Conservation (phyloP, 2,329 filamentous ascomycete species). For the Colletotrichum eleusines region DNA sequence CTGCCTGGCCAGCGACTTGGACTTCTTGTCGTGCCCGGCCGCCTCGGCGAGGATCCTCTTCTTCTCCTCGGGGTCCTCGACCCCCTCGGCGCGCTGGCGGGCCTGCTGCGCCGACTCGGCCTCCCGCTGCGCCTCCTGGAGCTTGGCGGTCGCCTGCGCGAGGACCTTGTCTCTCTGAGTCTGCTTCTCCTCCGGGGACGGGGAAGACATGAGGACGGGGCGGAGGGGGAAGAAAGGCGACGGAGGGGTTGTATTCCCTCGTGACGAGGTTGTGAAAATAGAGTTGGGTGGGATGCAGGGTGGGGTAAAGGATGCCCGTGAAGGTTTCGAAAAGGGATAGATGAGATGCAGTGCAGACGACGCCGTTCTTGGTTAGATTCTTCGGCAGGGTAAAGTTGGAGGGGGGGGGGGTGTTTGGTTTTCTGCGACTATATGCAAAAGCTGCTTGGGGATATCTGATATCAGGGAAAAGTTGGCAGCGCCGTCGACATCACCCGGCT, state of each 20-base stretch:
- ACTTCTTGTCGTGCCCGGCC: conserved; percentile 30
- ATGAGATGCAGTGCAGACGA: neutral
- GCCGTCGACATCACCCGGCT: conserved; percentile 34
- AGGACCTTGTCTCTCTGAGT: conserved; percentile 31
- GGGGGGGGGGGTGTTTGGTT: too few species aligned
- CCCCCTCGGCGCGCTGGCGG: conserved; percentile 20
- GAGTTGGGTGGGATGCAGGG: neutral
- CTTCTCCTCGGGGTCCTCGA: conserved; percentile 33
- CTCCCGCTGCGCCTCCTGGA: conserved; percentile 32
- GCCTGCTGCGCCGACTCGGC: conserved; percentile 15
- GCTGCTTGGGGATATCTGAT: neutral
- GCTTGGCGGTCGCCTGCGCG: conserved; percentile 33
- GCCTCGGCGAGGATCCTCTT: conserved; percentile 32
- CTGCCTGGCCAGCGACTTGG: conserved; percentile 11
- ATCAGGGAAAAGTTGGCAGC: conserved; percentile 11
- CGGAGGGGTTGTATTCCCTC: too few species aligned
- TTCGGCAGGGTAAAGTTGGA: neutral
- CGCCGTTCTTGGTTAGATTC: neutral
- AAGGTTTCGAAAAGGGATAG: neutral
- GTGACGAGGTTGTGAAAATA: neutral
- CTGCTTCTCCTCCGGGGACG: conserved; percentile 29
- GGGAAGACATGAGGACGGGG: conserved; percentile 2
- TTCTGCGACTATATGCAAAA: neutral
- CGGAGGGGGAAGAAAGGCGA: neutral
- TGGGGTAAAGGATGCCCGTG: neutral